phyloP scores from a whole-genome alignment of 805 yeast species.

The Danielia reshetovae region DNA sequence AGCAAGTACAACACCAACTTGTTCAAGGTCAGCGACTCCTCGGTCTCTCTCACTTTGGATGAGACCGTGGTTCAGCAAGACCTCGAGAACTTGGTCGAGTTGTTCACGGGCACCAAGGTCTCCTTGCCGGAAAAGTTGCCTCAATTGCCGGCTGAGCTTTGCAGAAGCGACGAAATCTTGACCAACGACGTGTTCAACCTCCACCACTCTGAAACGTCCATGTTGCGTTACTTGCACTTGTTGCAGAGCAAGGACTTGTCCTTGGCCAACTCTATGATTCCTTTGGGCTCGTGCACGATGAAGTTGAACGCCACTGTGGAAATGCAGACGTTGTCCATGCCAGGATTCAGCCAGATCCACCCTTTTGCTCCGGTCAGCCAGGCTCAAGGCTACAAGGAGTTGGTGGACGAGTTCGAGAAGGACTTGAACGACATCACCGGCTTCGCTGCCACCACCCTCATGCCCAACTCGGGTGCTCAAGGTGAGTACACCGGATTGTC shows the following conservation, averaged over 20 bases:
- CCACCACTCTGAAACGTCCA: constrained; percentile 91
- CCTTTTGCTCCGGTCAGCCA: constrained; percentile 91
- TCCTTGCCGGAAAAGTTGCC: constrained; percentile 39
- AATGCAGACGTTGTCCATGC: constrained; percentile 93
- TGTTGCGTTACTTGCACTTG: constrained; percentile 83
- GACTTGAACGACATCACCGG: constrained; percentile 94
- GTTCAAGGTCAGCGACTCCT: constrained; percentile 56
- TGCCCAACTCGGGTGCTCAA: constrained; percentile 98
- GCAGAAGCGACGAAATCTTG: constrained; percentile 58
- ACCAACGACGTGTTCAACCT: constrained; percentile 75
- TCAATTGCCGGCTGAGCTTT: constrained; percentile 43
- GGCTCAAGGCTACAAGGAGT: constrained; percentile 79
- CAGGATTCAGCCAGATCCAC: constrained; percentile 83
- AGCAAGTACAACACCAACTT: constrained; percentile 66
- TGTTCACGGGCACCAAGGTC: constrained; percentile 50
- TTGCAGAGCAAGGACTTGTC: constrained; percentile 87
- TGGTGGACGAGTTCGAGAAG: constrained; percentile 70
- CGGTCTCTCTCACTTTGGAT: constrained; percentile 82
- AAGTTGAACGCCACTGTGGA: constrained; percentile 92
- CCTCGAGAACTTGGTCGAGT: constrained; percentile 48
- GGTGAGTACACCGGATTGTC: constrained; percentile 96
- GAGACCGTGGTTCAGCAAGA: constrained; percentile 75
- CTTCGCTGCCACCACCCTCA: constrained; percentile 81
- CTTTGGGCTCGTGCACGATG: constrained; percentile 98
- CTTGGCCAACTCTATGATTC: constrained; percentile 93